Evolutionary conservation across 2,329 filamentous ascomycete species (phyloP).

Genomic region (Ascochyta rabiei): DNA sequence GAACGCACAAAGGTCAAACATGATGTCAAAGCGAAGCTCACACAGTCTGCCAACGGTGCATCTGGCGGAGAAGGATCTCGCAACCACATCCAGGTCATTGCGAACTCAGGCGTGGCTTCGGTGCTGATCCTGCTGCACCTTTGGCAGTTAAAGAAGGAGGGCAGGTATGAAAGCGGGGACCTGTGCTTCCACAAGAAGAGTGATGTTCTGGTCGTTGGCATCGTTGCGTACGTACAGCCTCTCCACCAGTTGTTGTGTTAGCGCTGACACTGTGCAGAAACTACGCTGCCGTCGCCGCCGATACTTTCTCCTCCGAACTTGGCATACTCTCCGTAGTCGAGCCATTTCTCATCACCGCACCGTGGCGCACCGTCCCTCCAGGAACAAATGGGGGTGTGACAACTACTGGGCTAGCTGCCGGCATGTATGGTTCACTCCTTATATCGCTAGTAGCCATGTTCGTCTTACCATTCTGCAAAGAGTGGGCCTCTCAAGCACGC

Average conservation of each 20-base stretch:
- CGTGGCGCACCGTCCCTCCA: conserved; percentile 77
- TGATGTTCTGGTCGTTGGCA: conserved; percentile 54
- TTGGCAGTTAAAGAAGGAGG: conserved; percentile 50
- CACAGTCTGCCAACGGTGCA: conserved; percentile 74
- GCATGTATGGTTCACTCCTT: conserved; percentile 72
- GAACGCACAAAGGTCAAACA: conserved; percentile 72
- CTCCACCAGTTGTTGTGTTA: not conserved
- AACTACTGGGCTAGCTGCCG: conserved; percentile 72
- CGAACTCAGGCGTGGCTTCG: conserved; percentile 83
- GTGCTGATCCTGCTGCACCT: conserved; percentile 63
- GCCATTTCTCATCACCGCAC: conserved; percentile 86
- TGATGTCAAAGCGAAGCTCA: conserved; percentile 80
- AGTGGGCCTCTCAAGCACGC: conserved; percentile 31
- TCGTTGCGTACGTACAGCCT: conserved; percentile 50
- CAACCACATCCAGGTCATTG: conserved; percentile 86
- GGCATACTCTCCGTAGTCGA: conserved; percentile 80
- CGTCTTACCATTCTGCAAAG: conserved; percentile 71
- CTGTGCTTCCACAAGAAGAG: conserved; percentile 50
- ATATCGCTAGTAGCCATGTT: conserved; percentile 72
- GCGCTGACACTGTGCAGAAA: conserved; percentile 63
- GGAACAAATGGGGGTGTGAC: conserved; percentile 96
- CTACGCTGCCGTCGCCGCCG: conserved; percentile 89
- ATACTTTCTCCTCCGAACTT: conserved; percentile 94
- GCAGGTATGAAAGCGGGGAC: conserved; percentile 30
- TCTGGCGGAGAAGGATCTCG: conserved; percentile 81